Evolutionary conservation across 257 asterid genomes (phyloP).

Genomic region (Lavandula angustifolia): DNA sequence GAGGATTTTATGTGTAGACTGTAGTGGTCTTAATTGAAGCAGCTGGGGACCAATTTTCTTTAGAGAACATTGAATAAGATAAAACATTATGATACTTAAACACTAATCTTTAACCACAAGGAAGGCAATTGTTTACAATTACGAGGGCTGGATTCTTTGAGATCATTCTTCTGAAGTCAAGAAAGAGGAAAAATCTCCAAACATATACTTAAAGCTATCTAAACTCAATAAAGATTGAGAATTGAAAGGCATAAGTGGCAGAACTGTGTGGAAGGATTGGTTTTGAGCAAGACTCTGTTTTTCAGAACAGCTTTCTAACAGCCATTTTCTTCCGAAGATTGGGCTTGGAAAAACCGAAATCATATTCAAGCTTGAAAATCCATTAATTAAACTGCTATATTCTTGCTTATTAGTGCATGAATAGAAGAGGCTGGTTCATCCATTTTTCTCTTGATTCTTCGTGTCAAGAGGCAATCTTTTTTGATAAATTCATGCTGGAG

Average conservation of each 20-base stretch:
- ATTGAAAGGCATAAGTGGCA: too few species aligned
- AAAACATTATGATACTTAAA: background rate
- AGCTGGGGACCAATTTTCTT: background rate
- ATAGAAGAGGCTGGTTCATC: background rate
- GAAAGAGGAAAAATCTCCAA: too few species aligned
- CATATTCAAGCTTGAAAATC: background rate
- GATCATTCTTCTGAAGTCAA: too few species aligned
- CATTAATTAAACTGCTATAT: too few species aligned
- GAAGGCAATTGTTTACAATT: background rate
- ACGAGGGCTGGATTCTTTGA: background rate
- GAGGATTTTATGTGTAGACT: background rate
- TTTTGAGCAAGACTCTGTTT: background rate
- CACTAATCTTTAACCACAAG: background rate
- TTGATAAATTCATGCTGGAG: too few species aligned
- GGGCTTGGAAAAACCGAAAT: background rate
- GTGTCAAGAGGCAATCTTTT: too few species aligned
- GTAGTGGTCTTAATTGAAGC: background rate
- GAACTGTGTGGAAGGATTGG: background rate
- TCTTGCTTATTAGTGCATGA: too few species aligned
- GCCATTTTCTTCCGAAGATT: background rate
- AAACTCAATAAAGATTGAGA: too few species aligned
- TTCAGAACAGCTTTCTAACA: background rate
- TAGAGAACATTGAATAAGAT: background rate
- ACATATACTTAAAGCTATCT: too few species aligned
- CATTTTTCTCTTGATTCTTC: background rate